Base-by-base conservation (phyloP, 805 yeast genomes). In the Pichia occidentalis region DNA sequence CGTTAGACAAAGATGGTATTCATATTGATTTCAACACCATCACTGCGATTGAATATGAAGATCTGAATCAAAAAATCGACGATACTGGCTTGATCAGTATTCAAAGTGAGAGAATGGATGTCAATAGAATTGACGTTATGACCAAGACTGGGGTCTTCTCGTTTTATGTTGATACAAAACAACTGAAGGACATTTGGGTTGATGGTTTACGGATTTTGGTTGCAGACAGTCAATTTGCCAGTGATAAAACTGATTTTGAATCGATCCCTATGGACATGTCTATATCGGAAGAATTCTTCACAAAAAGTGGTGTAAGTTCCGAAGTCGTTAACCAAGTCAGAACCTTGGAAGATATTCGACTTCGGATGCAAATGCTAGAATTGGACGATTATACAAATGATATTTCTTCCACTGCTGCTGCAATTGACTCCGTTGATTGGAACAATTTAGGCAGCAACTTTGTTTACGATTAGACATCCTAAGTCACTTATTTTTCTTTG, bases 91-190 rank as follows among this genome's bases (percentile, higher is more conserved):
- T 80, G 49, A 69, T 83, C 24, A 68, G 74, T 28, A 64, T 83
- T 29, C 65, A 69, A 32, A 77, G 83, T 6, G 46, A 45, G 26
- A 71, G 81, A 37, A 37, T 56, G 40, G 49, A 47, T 60, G 50
- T 57, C 6, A 50, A 46, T 24, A 44, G 43, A n/a, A 47, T 57
- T 22, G 52, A 49, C 11, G 48, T 57, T 4, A 32, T 28, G 12
- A 37, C 48, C 2, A 49, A 48, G 28, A 31, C 37, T 3, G 36
- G 40, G 2, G 32, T 77, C 9, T 65, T 84, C 39, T 56, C 67
- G n/a, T 80, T 84, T 49, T 84, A 70, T 53, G 73, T 84, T 11
- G 88, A 82, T 42, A 79, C 85, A 1, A 71, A 72, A 45, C 85
- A 80, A 33, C 70, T 75, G 34, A 75, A 80, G 29, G 74, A 72